A percentile compares a stretch with the other conserved stretches of the same genome.
Conservation (phyloP, 2,329 filamentous ascomycete species). For the Pseudohalonectria lignicola region DNA sequence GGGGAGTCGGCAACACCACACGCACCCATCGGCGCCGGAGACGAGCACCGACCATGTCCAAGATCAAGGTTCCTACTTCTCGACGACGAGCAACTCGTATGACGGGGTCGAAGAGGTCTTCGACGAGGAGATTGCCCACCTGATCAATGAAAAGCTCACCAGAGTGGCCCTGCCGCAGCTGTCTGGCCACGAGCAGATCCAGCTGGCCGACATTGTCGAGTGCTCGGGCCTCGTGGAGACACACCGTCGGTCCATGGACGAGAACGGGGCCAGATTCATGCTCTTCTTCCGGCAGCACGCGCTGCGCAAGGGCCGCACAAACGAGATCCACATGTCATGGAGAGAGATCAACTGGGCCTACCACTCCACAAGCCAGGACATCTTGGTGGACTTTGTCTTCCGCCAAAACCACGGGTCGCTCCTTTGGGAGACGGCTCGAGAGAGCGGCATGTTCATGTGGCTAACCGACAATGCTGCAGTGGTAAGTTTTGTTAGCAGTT, state of each 20-base stretch:
- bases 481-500: slow-evolving; percentile 36
- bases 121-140: slow-evolving; percentile 57
- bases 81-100: slow-evolving; percentile 17
- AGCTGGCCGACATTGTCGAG: slow-evolving; percentile 73
- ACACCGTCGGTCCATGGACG: slow-evolving; percentile 80
- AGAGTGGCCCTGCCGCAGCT: slow-evolving; percentile 66
- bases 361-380: slow-evolving; percentile 79
- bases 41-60: too few species aligned
- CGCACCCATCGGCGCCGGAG: too few species aligned
- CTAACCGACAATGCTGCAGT: slow-evolving; percentile 66
- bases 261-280: slow-evolving; percentile 79
- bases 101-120: slow-evolving; percentile 52
- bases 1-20: too few species aligned
- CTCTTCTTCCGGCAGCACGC: slow-evolving; percentile 78
- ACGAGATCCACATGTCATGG: slow-evolving; percentile 59
- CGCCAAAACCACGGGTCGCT: slow-evolving; percentile 70
- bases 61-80: slow-evolving; percentile 24
- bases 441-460: slow-evolving; percentile 94
- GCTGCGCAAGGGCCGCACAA: slow-evolving; percentile 53
- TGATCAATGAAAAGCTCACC: slow-evolving; percentile 68
- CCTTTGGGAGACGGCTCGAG: slow-evolving; percentile 74
- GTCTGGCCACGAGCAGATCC: slow-evolving; percentile 77
- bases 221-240: slow-evolving; percentile 76
- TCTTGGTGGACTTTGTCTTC: slow-evolving; percentile 73
- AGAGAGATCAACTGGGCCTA: slow-evolving; percentile 80